Evolutionary conservation across 192 early-diverging fungal genomes (phyloP), one percentile per base, ranked within the genome.

Genomic region (Lobosporangium transversale): DNA sequence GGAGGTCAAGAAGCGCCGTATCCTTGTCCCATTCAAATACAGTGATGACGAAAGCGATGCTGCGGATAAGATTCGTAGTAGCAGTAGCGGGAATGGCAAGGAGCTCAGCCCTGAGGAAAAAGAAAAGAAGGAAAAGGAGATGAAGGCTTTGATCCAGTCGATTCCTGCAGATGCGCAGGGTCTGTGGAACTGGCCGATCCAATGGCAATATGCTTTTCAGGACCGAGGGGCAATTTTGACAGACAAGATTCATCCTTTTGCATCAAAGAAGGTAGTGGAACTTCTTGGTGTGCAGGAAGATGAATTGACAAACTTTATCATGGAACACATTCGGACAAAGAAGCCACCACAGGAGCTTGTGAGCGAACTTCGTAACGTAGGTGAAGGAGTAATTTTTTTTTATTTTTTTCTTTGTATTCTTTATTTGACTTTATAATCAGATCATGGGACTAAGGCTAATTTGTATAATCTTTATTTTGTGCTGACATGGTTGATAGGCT

Each of bases 271-370:
- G 58, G 87, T 98, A 30, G 65, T 82, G 0, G 93, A 96, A 62
- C 87, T 93, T 53, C 63, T 98, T 23, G 94, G 93, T 20, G 91
- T 89, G 1, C 88, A 88, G 48, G 93, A 95, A 51, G 84, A 85
- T 35, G 94, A 94, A 29, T 62, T 99, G 55, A 82, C 90, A 7
- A 83, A 88, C n/a, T 96, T 94, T 85, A 86, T 95, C 26, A 65
- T 93, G 44, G 85, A 88, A 20, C 87, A 89, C 59, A 82, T 99
- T 20, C 70, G 81, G 12, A 85, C 87, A 31, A 84, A 81, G 57
- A 89, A 89, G 31, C 66, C 89, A 0, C 91, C 94, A 0, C 80
- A 81, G 57, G 84, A 83, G 36, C 76, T 99, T 18, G 85, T 88
- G 10, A 85, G 88, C 10, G 97, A 97, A 78, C 84, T 99, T 49